Conservation (phyloP, 2,329 filamentous ascomycete genomes). For the Leptoxyphium fumago region DNA sequence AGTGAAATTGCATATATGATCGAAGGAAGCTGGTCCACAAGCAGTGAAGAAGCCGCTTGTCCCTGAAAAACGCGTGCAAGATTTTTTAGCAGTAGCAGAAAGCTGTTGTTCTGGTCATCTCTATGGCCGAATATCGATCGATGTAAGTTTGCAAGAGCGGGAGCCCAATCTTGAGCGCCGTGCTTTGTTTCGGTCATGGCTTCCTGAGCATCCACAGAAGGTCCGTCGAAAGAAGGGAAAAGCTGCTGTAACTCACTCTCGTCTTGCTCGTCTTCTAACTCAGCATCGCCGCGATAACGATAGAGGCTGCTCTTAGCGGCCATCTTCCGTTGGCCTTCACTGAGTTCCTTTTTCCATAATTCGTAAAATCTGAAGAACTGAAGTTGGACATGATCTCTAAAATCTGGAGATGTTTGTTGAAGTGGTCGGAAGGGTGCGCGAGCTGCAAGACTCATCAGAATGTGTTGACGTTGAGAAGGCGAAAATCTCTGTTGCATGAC, state of each 20-base stretch:
- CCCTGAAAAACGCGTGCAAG: background rate
- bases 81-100: constrained; percentile 9
- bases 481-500: constrained; percentile 1
- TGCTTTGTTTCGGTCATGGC: background rate
- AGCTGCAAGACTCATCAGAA: constrained; percentile 5
- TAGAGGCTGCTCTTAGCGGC: constrained; percentile 65
- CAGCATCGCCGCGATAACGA: constrained; percentile 62
- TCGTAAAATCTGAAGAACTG: constrained; percentile 60
- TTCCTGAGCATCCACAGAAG: constrained; percentile 9
- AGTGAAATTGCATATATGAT: background rate
- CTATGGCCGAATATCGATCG: constrained; percentile 6
- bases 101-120: constrained; percentile 1
- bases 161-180: constrained; percentile 11
- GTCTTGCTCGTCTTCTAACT: constrained; percentile 55
- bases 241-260: constrained; percentile 63
- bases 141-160: constrained; percentile 10
- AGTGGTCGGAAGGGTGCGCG: constrained; percentile 6
- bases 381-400: constrained; percentile 42
- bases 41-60: background rate
- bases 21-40: background rate
- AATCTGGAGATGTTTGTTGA: constrained; percentile 2
- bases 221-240: constrained; percentile 63
- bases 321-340: constrained; percentile 60
- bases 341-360: constrained; percentile 66
- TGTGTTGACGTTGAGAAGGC: background rate